Base-by-base conservation (phyloP, 805 yeast genomes). In the Cyberlindnera mrakii region DNA sequence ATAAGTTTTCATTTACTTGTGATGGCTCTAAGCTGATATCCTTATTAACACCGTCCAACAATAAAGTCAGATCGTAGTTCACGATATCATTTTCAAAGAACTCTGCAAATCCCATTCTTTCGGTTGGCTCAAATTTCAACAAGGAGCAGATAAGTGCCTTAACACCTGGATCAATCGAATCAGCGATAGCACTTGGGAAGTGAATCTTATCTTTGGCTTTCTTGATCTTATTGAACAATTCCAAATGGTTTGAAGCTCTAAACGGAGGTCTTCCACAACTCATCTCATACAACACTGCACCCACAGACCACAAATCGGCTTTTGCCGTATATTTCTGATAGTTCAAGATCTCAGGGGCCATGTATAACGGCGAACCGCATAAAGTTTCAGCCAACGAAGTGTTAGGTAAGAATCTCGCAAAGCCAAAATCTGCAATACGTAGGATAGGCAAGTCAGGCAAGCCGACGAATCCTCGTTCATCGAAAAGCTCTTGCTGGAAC, bases 221-320 rank as follows among this genome's bases (percentile, higher is more conserved):
- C 59, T 90, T 95, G 52, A 93, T 93, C 57, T 82, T 86, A 62
- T 85, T 82, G 57, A 86, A 74, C 43, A 93, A 72, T 59, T 91
- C 97, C 48, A 93, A 80, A 61, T 91, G 98, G 59, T 93, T 93
- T 4, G 85, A 79, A 3, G 99, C 98, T 51, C 85, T 80, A 62
- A 90, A 93, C 0, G 99, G 99, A 1, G 99, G 96, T 62, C 77
- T 84, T n/a, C 98, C 98, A 27, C 86, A 89, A 11, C 86, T 76
- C 96, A 93, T 90, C 64, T 93, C 99, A 64, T 82, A 93, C 11
- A 90, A 67, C 1, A 93, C 98, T 1, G 98, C 95, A 4, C 99
- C 99, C 5, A 91, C 96, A 6, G 97, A 89, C 99, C 99, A 93
- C 50, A 93, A 66, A 60, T 93, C 99, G 0, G 97, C 98, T 61